phyloP scores from a whole-genome alignment of 352 stramenopile genomes.

The Globisporangium paddicum region DNA sequence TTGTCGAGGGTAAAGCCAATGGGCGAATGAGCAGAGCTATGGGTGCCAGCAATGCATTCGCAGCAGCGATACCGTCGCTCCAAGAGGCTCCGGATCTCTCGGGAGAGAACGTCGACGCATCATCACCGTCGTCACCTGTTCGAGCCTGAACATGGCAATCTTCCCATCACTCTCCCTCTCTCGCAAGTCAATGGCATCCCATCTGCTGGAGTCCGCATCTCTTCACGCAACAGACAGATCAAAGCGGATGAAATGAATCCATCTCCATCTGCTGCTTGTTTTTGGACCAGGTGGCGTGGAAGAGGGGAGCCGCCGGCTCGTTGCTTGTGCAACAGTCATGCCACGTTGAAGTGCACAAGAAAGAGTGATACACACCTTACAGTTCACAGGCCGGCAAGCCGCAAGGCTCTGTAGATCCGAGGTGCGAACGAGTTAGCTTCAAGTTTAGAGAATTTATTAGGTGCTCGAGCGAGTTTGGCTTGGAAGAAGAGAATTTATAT shows the following conservation, averaged over 20 bases:
- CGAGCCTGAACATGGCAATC: background rate
- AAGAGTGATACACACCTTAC: background rate
- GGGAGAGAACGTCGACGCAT: background rate
- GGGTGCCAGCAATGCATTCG: too few species aligned
- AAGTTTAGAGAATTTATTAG: too few species aligned
- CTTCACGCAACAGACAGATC: background rate
- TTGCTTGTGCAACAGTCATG: background rate
- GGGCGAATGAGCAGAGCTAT: too few species aligned
- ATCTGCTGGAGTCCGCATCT: slow-evolving; percentile 12
- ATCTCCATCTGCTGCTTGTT: background rate
- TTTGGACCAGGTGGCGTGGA: background rate
- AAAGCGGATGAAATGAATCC: background rate
- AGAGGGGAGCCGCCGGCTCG: background rate
- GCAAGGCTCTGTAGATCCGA: too few species aligned
- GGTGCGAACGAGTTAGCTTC: too few species aligned
- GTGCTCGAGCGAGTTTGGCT: too few species aligned
- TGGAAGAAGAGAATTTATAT: background rate
- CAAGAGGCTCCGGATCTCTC: slow-evolving; percentile 4
- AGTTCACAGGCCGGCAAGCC: too few species aligned
- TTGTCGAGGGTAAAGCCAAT: background rate
- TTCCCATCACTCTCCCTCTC: background rate
- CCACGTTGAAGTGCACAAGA: background rate
- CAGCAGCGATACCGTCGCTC: too few species aligned
- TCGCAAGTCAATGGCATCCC: too few species aligned
- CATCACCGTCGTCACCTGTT: background rate